Percentiles rank a stretch among this genome's conserved stretches.
Conservation (phyloP, 768 basidiomycete genomes). For the Amanita muscaria region DNA sequence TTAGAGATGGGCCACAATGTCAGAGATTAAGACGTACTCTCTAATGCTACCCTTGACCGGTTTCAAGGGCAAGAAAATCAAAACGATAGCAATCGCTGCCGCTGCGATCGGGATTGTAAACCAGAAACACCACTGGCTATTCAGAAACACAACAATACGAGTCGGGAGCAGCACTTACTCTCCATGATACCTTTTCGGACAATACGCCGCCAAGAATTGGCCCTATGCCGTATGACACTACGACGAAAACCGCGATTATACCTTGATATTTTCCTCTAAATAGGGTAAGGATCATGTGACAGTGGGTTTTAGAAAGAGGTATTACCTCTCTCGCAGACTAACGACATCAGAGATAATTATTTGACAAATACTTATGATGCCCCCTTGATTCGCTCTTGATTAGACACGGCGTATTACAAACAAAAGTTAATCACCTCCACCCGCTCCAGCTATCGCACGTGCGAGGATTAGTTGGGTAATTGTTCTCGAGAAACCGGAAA, state of each 20-base stretch:
- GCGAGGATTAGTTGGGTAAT: conserved; percentile 65
- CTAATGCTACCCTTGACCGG: conserved; percentile 53
- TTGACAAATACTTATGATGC: conserved; percentile 59
- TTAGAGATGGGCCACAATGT: background rate
- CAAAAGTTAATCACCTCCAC: conserved; percentile 34
- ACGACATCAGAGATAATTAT: conserved; percentile 74
- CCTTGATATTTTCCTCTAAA: conserved; percentile 70
- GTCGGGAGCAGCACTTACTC: conserved; percentile 27
- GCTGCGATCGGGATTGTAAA: conserved; percentile 55
- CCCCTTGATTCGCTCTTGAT: conserved; percentile 36
- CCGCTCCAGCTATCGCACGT: conserved; percentile 58
- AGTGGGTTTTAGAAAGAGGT: background rate
- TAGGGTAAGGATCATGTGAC: background rate
- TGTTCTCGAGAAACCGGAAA: conserved; percentile 55
- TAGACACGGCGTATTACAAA: too few species aligned
- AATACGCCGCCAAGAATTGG: conserved; percentile 62
- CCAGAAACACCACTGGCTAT: conserved; percentile 64
- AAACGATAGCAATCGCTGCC: conserved; percentile 43
- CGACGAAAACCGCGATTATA: conserved; percentile 49
- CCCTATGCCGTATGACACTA: conserved; percentile 56
- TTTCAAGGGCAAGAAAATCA: conserved; percentile 61
- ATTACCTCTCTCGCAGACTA: conserved; percentile 53
- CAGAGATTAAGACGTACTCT: conserved; percentile 23
- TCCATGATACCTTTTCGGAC: conserved; percentile 54
- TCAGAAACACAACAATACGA: background rate